phyloP scores from a whole-genome alignment of 768 basidiomycete species.

The Fibroporia radiculosa region DNA sequence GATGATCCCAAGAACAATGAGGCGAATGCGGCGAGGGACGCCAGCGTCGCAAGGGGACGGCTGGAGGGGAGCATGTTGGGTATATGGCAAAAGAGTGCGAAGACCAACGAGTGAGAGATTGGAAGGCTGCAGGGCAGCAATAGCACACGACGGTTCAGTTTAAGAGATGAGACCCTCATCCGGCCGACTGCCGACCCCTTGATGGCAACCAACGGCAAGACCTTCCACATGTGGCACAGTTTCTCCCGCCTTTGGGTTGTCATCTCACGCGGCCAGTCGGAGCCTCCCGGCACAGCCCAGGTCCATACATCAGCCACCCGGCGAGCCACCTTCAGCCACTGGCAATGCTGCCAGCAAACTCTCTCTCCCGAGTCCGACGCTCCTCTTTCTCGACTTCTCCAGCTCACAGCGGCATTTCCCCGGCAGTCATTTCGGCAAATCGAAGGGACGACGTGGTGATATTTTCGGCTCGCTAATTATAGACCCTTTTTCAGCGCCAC shows the following conservation, averaged over 20 bases:
- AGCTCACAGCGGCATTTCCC: too few relatives aligned
- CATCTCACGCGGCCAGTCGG: not conserved
- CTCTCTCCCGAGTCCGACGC: too few relatives aligned
- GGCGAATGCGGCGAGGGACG: not conserved
- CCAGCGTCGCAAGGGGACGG: not conserved
- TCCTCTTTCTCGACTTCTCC: too few relatives aligned
- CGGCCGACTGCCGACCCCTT: not conserved
- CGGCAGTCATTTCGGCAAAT: too few relatives aligned
- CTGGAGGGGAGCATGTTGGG: not conserved
- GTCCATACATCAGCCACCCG: not conserved
- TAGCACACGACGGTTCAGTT: not conserved
- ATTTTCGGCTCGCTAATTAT: too few relatives aligned
- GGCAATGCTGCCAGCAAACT: not conserved
- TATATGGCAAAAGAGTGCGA: not conserved
- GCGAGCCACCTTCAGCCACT: not conserved
- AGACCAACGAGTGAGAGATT: not conserved
- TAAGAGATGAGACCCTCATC: not conserved
- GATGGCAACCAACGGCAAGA: not conserved
- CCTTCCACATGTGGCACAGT: not conserved
- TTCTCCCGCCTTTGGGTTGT: too few relatives aligned
- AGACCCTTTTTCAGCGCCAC: too few relatives aligned
- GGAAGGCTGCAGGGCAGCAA: not conserved
- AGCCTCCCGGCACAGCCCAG: not conserved
- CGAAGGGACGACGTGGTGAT: too few relatives aligned
- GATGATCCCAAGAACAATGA: slow-evolving; percentile 4